Percentiles rank a stretch among this genome's conserved stretches.
These are phyloP conservation scores for Penicillium olsonii DNA, from an alignment of 2,329 filamentous ascomycete genomes.

Conservation along the genomic window DNA sequence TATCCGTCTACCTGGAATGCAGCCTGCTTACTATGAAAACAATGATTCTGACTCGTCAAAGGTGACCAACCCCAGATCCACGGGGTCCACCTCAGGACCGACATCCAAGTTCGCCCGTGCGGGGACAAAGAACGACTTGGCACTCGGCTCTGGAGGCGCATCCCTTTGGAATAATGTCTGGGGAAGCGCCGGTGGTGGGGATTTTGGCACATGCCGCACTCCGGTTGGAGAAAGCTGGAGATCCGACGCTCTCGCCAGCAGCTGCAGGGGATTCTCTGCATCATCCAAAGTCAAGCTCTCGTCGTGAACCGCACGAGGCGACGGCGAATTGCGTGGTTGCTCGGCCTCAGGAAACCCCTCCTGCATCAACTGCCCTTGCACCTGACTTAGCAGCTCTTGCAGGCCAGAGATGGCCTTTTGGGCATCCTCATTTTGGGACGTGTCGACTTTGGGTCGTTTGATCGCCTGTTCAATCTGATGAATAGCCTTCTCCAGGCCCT, in stretches of 20 bases:
- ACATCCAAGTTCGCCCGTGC: conserved; percentile 64
- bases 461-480: conserved; percentile 73
- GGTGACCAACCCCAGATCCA: conserved; percentile 69
- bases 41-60: conserved; percentile 64
- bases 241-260: conserved; percentile 72
- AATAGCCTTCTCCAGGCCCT: conserved; percentile 72
- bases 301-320: conserved; percentile 36
- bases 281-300: conserved; percentile 67
- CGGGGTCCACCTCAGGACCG: conserved; percentile 66
- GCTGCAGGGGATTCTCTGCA: conserved; percentile 72
- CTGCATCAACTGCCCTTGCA: conserved; percentile 42
- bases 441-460: conserved; percentile 54
- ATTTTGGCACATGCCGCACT: conserved; percentile 22
- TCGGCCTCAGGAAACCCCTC: conserved; percentile 37
- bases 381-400: conserved; percentile 54
- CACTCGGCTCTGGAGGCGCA: conserved; percentile 19
- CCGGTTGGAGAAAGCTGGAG: conserved; percentile 56
- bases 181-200: conserved; percentile 34
- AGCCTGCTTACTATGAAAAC: conserved; percentile 61
- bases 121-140: conserved; percentile 68
- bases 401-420: conserved; percentile 47
- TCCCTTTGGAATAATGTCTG: conserved; percentile 32
- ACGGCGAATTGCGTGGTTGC: conserved; percentile 18
- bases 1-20: neutral
- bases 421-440: conserved; percentile 45